A percentile compares a stretch with the other conserved stretches of the same genome.
Conservation (phyloP, 2,329 filamentous ascomycete species). For the Neoscytalidium dimidiatum region DNA sequence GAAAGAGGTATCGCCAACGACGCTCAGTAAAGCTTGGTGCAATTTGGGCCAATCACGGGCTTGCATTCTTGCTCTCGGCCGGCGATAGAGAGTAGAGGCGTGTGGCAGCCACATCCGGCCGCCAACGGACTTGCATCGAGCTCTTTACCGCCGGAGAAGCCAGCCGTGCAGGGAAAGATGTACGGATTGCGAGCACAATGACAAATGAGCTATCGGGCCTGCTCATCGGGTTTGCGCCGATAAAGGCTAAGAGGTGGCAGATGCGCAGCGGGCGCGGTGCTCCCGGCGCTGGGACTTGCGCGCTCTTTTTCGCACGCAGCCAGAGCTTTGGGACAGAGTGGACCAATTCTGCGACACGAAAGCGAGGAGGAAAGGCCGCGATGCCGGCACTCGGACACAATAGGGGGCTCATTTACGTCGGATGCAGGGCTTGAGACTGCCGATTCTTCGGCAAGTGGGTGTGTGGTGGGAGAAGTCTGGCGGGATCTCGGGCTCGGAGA, state of each 20-base stretch:
- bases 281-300: not conserved
- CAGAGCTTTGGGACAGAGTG: not conserved
- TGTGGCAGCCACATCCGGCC: not conserved
- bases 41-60: not conserved
- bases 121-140: not conserved
- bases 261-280: not conserved
- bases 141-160: not conserved
- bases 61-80: not conserved
- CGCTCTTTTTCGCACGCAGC: not conserved
- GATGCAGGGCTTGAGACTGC: constrained; percentile 16
- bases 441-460: constrained; percentile 10
- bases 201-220: constrained; percentile 17
- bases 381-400: not conserved
- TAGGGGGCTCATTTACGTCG: not conserved
- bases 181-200: not conserved
- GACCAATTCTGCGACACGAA: constrained; percentile 1
- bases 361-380: not conserved
- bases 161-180: constrained; percentile 4
- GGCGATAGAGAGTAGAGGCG: not conserved
- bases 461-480: constrained; percentile 2
- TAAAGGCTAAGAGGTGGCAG: not conserved
- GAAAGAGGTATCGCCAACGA: not conserved
- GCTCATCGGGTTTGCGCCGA: constrained; percentile 2
- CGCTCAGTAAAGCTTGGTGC: not conserved
- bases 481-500: constrained; percentile 15